These are phyloP conservation scores for Scheffersomyces illinoinensis DNA, from an alignment of 1,139 yeast species.

Conservation along the genomic window DNA sequence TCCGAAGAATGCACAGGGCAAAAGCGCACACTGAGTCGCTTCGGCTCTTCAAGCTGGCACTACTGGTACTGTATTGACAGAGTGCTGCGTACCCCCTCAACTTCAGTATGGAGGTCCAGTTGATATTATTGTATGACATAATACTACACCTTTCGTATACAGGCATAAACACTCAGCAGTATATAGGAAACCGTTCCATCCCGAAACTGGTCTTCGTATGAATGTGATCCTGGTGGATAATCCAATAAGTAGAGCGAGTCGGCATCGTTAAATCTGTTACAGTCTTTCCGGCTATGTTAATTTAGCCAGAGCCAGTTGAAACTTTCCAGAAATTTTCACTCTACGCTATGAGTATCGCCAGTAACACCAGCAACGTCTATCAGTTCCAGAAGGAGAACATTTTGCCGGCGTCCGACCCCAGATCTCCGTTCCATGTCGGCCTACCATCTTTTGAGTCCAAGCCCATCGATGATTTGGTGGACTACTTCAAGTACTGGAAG, in stretches of 20 bases:
- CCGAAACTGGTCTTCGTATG: neutral
- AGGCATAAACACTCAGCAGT: neutral
- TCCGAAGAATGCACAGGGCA: neutral
- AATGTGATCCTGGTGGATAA: neutral
- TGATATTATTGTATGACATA: neutral
- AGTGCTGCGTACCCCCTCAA: neutral
- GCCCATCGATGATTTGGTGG: slow-evolving; percentile 53
- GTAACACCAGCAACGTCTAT: neutral
- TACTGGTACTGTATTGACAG: neutral
- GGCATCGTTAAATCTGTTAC: neutral
- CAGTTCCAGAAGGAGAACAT: slow-evolving; percentile 31
- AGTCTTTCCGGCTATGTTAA: neutral
- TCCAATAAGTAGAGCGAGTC: neutral
- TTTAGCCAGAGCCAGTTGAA: neutral
- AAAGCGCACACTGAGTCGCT: neutral
- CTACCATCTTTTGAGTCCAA: slow-evolving; percentile 40
- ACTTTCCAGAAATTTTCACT: neutral
- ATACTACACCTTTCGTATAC: neutral
- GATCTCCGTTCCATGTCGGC: slow-evolving; percentile 42
- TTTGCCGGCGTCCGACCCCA: slow-evolving; percentile 35
- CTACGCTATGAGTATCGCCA: neutral
- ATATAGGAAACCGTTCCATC: neutral
- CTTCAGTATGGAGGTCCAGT: neutral
- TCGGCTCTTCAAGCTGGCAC: neutral
- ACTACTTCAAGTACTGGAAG: slow-evolving; percentile 70